phyloP scores from a whole-genome alignment of 73 alveolate species.

The Paramecium primaurelia region DNA sequence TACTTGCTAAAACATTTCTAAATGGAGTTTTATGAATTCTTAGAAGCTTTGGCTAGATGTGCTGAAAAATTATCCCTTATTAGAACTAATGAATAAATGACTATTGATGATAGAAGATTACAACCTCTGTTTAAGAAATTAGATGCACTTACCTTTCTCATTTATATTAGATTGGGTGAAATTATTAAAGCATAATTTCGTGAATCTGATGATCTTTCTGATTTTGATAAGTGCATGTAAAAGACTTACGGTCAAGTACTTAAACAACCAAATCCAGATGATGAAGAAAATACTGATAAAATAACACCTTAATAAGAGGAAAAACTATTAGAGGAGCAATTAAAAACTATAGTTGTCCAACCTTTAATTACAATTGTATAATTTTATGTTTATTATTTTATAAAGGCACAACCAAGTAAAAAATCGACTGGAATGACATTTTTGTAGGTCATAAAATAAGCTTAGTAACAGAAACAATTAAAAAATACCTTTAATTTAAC shows the following conservation, averaged over 20 bases:
- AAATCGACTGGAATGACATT: neutral
- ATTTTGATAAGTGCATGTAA: conserved; percentile 37
- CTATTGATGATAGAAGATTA: conserved; percentile 23
- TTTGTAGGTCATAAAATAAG: neutral
- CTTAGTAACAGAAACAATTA: neutral
- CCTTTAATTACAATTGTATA: neutral
- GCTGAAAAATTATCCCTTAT: conserved; percentile 62
- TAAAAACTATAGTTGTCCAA: neutral
- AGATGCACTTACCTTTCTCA: neutral
- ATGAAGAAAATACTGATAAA: neutral
- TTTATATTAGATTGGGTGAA: conserved; percentile 2
- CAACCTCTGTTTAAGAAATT: neutral
- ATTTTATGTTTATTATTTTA: neutral
- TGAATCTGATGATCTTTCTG: conserved; percentile 32
- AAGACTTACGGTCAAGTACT: neutral
- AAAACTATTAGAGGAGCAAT: neutral
- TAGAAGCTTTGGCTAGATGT: conserved; percentile 71
- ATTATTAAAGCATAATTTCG: neutral
- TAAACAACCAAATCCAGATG: neutral
- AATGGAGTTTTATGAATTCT: conserved; percentile 65
- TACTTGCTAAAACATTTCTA: conserved; percentile 60
- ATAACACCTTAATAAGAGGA: neutral
- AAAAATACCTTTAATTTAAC: conserved; percentile 22
- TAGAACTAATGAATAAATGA: neutral
- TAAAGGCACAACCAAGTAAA: neutral